Evolutionary conservation across 2,329 filamentous ascomycete genomes (phyloP).

Genomic region (Penicillium sp.): DNA sequence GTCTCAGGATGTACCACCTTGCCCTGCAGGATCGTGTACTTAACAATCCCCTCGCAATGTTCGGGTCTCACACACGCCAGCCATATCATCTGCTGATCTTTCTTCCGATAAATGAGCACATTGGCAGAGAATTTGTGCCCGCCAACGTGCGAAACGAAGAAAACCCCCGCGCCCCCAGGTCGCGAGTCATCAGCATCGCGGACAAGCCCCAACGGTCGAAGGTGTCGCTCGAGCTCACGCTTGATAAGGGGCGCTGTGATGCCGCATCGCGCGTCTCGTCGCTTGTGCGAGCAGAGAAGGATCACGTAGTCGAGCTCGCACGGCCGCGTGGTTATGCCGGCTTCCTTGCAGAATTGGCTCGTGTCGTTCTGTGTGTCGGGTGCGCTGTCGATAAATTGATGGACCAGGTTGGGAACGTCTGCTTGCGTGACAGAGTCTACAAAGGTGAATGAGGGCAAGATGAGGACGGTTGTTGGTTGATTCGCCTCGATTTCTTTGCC

Average conservation of each 20-base stretch:
- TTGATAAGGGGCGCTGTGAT: slow-evolving; percentile 81
- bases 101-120: slow-evolving; percentile 76
- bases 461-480: slow-evolving; percentile 68
- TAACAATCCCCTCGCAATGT: slow-evolving; percentile 85
- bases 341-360: slow-evolving; percentile 43
- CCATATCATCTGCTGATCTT: slow-evolving; percentile 65
- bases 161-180: slow-evolving; percentile 83
- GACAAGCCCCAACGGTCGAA: slow-evolving; percentile 75
- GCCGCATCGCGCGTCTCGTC: slow-evolving; percentile 86
- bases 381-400: slow-evolving; percentile 64
- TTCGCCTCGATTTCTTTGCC: slow-evolving; percentile 6
- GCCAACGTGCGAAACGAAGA: slow-evolving; percentile 89
- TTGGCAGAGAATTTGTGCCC: slow-evolving; percentile 95
- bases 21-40: slow-evolving; percentile 81
- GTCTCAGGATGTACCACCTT: slow-evolving; percentile 85
- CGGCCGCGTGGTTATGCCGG: slow-evolving; percentile 51
- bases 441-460: slow-evolving; percentile 78
- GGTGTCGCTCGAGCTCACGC: slow-evolving; percentile 78
- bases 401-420: slow-evolving; percentile 66
- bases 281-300: slow-evolving; percentile 84
- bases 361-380: slow-evolving; percentile 43
- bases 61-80: slow-evolving; percentile 80
- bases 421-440: slow-evolving; percentile 74
- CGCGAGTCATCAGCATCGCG: slow-evolving; percentile 80
- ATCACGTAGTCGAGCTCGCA: slow-evolving; percentile 81